phyloP scores from a whole-genome alignment of 768 basidiomycete genomes.

The Trametes cinnabarina region DNA sequence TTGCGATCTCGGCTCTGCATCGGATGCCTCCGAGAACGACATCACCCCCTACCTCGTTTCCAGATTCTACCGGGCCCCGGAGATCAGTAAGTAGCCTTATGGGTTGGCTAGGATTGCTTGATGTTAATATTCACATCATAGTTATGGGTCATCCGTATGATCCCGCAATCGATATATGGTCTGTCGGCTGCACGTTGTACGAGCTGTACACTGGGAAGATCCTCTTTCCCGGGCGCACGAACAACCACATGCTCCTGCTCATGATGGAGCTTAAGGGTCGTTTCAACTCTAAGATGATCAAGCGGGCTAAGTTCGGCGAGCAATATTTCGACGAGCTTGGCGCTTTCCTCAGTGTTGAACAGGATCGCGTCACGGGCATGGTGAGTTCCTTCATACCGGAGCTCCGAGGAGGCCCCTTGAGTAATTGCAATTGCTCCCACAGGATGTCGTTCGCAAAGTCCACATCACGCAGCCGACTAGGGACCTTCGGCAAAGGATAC shows the following conservation, averaged over 20 bases:
- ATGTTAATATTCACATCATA: constrained; percentile 32
- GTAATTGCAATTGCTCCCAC: neutral
- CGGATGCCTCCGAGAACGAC: constrained; percentile 91
- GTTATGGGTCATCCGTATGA: constrained; percentile 96
- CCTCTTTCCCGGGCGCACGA: constrained; percentile 92
- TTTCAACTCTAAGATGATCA: constrained; percentile 91
- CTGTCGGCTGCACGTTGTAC: constrained; percentile 95
- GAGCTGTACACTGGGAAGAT: constrained; percentile 97
- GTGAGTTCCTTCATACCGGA: constrained; percentile 48
- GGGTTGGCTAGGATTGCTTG: constrained; percentile 3
- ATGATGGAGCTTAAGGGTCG: constrained; percentile 99
- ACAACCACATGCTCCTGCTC: constrained; percentile 95
- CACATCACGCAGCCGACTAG: constrained; percentile 79
- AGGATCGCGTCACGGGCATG: constrained; percentile 76
- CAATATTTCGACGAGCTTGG: constrained; percentile 93
- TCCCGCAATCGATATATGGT: constrained; percentile 92
- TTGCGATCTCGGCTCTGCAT: constrained; percentile 96
- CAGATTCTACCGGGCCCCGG: constrained; percentile 96
- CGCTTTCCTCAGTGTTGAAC: constrained; percentile 80
- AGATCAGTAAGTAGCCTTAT: constrained; percentile 76
- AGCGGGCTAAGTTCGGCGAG: constrained; percentile 89
- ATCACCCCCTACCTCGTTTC: constrained; percentile 98
- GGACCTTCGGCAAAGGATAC: constrained; percentile 77
- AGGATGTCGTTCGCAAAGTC: constrained; percentile 82
- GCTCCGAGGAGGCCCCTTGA: neutral